Conservation (phyloP, 1,139 yeast species). For the Lodderomyces elongisporus region DNA sequence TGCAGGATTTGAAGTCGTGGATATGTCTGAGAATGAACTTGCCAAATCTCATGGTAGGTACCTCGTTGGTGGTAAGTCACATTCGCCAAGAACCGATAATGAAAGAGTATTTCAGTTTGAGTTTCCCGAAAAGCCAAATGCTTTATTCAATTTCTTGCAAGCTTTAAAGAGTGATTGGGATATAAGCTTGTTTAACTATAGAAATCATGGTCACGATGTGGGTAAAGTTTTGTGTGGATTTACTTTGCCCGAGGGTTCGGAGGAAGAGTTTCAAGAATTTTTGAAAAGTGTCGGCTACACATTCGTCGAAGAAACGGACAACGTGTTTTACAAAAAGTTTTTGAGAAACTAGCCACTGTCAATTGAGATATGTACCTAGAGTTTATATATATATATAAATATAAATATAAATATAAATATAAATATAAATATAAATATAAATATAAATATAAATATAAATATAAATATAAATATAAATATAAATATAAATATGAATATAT, state of each 20-base stretch:
- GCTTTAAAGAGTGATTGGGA: slow-evolving; percentile 80
- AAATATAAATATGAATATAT: too few relatives aligned
- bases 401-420: too few relatives aligned
- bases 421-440: too few relatives aligned
- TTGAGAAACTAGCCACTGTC: slow-evolving; percentile 26
- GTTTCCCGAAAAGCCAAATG: slow-evolving; percentile 97
- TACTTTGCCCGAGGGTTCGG: slow-evolving; percentile 71
- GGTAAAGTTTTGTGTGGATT: slow-evolving; percentile 91
- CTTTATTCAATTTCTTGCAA: slow-evolving; percentile 72
- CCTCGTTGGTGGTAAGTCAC: slow-evolving; percentile 81
- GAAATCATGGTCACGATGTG: slow-evolving; percentile 94
- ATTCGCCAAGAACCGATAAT: slow-evolving; percentile 27
- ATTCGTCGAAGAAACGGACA: slow-evolving; percentile 77
- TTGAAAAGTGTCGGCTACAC: slow-evolving; percentile 70
- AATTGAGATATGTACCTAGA: background rate
- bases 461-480: slow-evolving; percentile 9
- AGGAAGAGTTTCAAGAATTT: slow-evolving; percentile 59
- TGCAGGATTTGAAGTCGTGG: slow-evolving; percentile 60
- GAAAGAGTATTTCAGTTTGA: slow-evolving; percentile 83
- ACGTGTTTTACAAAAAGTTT: slow-evolving; percentile 75
- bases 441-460: too few relatives aligned
- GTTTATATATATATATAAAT: slow-evolving; percentile 2
- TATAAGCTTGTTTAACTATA: slow-evolving; percentile 87
- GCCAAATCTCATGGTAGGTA: slow-evolving; percentile 97
- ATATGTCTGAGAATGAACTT: slow-evolving; percentile 85